Base-by-base conservation (phyloP, 352 stramenopile genomes). In the Phytophthora nicotianae region DNA sequence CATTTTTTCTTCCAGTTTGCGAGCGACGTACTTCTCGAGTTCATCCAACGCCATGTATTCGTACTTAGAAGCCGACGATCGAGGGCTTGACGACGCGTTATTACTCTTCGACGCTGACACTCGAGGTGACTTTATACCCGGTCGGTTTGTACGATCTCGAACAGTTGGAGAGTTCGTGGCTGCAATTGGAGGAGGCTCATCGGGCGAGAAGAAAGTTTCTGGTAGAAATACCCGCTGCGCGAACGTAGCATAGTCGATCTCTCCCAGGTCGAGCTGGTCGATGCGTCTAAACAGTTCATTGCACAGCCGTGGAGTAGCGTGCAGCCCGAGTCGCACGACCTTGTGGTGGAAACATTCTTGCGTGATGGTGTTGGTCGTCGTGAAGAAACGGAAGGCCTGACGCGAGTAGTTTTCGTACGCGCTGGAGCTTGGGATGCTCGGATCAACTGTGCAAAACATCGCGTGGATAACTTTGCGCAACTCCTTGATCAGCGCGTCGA, bases 351-450 rank as follows among this genome's bases (percentile, higher is more conserved):
- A 93, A 2, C 68, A 79, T 51, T 91, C 79, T 4, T 73, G 65
- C 0, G 79, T 85, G 62, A 93, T 91, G 16, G 72, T 77, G 57
- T 90, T 91, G 13, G 76, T 90, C 11, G 79, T 89, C 40, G 85
- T 93, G 59, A 92, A 93, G 60, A 80, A 88, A 10, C 76, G 76
- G 41, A 93, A 93, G 3, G 85, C 85, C 33, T 90, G 82, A 40
- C 81, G 70, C 23, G 65, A 80, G 47, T 73, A 86, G 49, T 90
- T 86, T 16, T 88, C 79, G 47, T 90, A 83, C 9, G 69, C 50
- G 17, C 53, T 85, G 3, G 55, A 72, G 6, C 68, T 75, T 7
- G 66, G 27, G 16, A 85, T 70, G 16, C 35, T 77, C 3, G 67
- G 52, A 43, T 86, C 74, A 0, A 77, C 47, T 3, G 62, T 68